Evolutionary conservation across 805 yeast genomes (phyloP).

Genomic region (Danielia reshetovae): DNA sequence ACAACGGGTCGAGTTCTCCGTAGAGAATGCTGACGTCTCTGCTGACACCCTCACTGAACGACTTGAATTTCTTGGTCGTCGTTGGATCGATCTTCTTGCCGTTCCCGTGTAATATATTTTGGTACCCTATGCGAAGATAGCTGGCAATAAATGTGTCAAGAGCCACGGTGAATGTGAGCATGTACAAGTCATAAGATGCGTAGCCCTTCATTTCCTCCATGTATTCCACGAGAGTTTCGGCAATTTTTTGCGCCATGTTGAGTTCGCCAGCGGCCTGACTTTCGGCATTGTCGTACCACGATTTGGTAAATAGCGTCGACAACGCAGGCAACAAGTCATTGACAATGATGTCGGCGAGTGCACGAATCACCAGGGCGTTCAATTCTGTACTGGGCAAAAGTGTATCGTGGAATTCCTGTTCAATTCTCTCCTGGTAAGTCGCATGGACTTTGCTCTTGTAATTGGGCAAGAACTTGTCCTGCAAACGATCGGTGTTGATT

Average conservation of each 20-base stretch:
- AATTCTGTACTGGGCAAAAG: constrained; percentile 72
- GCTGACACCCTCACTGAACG: constrained; percentile 35
- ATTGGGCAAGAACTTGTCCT: constrained; percentile 60
- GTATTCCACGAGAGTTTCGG: constrained; percentile 74
- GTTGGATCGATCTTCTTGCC: constrained; percentile 41
- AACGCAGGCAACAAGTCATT: constrained; percentile 68
- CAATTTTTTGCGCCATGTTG: constrained; percentile 54
- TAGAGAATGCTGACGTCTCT: constrained; percentile 38
- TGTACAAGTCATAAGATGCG: constrained; percentile 39
- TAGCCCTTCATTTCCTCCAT: constrained; percentile 56
- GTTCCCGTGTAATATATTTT: constrained; percentile 37
- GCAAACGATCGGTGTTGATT: constrained; percentile 62
- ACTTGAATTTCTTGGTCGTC: constrained; percentile 31
- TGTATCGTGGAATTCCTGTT: constrained; percentile 36
- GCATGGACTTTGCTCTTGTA: constrained; percentile 58
- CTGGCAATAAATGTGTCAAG: constrained; percentile 36
- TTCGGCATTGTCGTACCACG: constrained; percentile 59
- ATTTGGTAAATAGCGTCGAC: constrained; percentile 56
- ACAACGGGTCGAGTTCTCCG: constrained; percentile 32
- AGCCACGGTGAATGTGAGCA: constrained; percentile 34
- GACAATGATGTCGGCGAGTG: constrained; percentile 62
- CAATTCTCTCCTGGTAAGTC: constrained; percentile 31
- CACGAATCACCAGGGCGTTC: constrained; percentile 68
- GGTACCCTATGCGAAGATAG: constrained; percentile 38
- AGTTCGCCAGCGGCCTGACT: constrained; percentile 24